Evolutionary conservation across 2,329 filamentous ascomycete species (phyloP).

Genomic region (Monosporascus cannonballus): DNA sequence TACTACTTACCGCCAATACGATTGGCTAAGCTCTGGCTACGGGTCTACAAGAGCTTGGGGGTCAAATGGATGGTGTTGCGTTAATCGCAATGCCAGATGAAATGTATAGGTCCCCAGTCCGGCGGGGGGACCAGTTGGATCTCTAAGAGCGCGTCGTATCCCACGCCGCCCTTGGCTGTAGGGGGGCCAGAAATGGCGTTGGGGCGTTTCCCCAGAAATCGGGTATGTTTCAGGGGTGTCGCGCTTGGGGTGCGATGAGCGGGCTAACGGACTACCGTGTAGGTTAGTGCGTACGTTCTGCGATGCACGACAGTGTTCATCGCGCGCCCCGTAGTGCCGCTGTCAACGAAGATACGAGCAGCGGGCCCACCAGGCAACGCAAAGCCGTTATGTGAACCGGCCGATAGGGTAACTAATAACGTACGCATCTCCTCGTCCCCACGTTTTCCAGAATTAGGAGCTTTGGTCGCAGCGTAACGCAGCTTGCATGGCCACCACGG

Average conservation of each 20-base stretch:
- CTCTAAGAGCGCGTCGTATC: background rate
- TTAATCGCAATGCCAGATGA: conserved; percentile 1
- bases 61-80: conserved; percentile 9
- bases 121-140: background rate
- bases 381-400: background rate
- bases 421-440: background rate
- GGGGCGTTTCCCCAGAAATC: conserved; percentile 1
- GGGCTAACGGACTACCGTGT: background rate
- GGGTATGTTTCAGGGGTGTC: background rate
- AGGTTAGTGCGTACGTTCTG: background rate
- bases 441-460: background rate
- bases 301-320: background rate
- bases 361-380: background rate
- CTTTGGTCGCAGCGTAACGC: background rate
- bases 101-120: background rate
- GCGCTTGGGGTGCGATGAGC: background rate
- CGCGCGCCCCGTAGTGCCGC: background rate
- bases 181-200: background rate
- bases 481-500: background rate
- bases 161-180: background rate
- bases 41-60: conserved; percentile 14
- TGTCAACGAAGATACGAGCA: background rate
- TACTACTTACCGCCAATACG: conserved; percentile 15
- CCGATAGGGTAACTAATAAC: background rate
- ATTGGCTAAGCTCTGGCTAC: conserved; percentile 17